Base-by-base conservation (phyloP, 768 basidiomycete genomes). In the Kwoniella shandongensis region DNA sequence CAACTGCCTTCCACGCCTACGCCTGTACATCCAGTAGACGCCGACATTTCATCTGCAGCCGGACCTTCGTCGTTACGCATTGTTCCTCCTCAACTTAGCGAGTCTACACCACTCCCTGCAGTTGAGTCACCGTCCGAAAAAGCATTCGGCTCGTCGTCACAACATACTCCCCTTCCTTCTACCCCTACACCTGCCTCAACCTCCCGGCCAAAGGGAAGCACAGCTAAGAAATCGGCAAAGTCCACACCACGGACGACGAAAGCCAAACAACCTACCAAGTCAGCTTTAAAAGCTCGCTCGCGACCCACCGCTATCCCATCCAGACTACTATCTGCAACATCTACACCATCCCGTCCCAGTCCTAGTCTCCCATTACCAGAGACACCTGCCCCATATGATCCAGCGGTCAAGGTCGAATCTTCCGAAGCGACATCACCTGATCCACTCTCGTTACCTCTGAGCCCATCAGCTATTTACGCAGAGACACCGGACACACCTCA, bases 231-330 rank as follows among this genome's bases (percentile, higher is more conserved):
- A 23, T 30, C 40, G 2, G 27, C 57, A 2, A 59, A 59, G 44
- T 48, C 26, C 20, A 42, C 58, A 1, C 40, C 47, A 8, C 35
- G 46, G 4, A 51, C 52, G 18, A 36, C 49, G 22, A 58, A 57
- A 51, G 41, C 57, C 6, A 59, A 44, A 29, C 25, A 48, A 2
- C 15, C 40, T 1, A n/a, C 60, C 25, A 41, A 54, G 30, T 27
- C 32, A 8, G 40, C 23, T 15, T 12, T 23, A 10, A 54, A 53
- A 29, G 44, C 45, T 26, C 25, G 13, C 32, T 18, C 30, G 15
- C 36, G 47, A 56, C 62, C 62, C 53, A 40, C 59, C 2, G 66
- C 62, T 12, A 67, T 67, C 13, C 66, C 66, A 1, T 49, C 62
- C 4, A 59, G 57, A 29, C 44, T 67, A 10, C 57, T 62, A 12